Evolutionary conservation across 1,284 basidiomycete species (phyloP).

Genomic region (Apiotrichum akiyoshidainum): DNA sequence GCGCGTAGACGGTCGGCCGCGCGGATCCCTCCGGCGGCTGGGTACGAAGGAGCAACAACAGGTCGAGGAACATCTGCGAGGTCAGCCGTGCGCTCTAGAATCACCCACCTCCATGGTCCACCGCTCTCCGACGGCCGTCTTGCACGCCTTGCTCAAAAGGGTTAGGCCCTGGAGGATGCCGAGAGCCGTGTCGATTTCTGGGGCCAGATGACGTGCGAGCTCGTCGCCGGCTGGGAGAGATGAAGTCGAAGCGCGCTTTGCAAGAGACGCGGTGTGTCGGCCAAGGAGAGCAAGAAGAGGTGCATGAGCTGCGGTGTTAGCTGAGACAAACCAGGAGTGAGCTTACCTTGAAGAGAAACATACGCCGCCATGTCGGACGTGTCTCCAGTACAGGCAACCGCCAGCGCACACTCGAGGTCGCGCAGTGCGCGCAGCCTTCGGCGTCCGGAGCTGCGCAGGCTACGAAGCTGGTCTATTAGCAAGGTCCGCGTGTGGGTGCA

Average conservation of each 20-base stretch:
- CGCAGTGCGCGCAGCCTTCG: slow-evolving; percentile 28
- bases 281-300: slow-evolving; percentile 32
- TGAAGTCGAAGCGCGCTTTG: slow-evolving; percentile 26
- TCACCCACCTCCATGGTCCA: slow-evolving; percentile 66
- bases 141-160: slow-evolving; percentile 66
- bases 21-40: slow-evolving; percentile 26
- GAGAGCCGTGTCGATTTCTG: slow-evolving; percentile 52
- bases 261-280: slow-evolving; percentile 34
- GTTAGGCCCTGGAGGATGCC: slow-evolving; percentile 74
- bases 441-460: slow-evolving; percentile 29
- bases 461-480: slow-evolving; percentile 23
- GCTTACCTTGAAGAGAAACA: slow-evolving; percentile 14
- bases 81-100: neutral
- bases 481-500: too few species aligned
- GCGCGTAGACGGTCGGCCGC: slow-evolving; percentile 57
- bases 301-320: slow-evolving; percentile 27
- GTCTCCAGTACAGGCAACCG: slow-evolving; percentile 15
- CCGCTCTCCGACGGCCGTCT: slow-evolving; percentile 65
- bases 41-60: slow-evolving; percentile 38
- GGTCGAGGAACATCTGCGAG: slow-evolving; percentile 40
- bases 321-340: too few species aligned
- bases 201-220: slow-evolving; percentile 24
- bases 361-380: slow-evolving; percentile 3
- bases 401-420: slow-evolving; percentile 24
- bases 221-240: slow-evolving; percentile 33